Conservation (phyloP, 2,329 filamentous ascomycete genomes). For the Pseudonectria buxi region DNA sequence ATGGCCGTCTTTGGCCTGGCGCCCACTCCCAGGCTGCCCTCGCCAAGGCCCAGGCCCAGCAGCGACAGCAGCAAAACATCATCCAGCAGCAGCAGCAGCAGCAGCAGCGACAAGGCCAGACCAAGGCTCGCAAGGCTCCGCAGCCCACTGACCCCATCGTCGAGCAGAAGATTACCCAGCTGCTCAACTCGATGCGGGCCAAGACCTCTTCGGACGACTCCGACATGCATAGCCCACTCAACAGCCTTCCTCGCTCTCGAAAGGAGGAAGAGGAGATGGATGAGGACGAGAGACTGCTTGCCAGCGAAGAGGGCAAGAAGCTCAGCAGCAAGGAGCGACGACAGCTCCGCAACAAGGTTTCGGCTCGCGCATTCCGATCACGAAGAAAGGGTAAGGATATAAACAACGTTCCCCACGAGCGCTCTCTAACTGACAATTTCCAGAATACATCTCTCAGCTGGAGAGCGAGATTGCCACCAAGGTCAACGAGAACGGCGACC, state of each 20-base stretch:
- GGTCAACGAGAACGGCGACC: conserved; percentile 73
- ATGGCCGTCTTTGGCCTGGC: conserved; percentile 78
- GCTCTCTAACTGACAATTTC: conserved; percentile 9
- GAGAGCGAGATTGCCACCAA: conserved; percentile 83
- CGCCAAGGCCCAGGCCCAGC: conserved; percentile 64
- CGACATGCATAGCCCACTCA: conserved; percentile 40
- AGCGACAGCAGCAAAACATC: conserved; percentile 59
- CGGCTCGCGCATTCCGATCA: conserved; percentile 94
- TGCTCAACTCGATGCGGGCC: conserved; percentile 86
- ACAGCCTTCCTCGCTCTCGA: conserved; percentile 66
- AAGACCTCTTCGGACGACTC: conserved; percentile 52
- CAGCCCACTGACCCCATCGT: conserved; percentile 61
- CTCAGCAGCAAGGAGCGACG: conserved; percentile 95
- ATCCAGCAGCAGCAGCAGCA: conserved; percentile 43
- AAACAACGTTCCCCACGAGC: neutral
- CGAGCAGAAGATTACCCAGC: conserved; percentile 89
- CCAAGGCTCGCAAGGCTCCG: conserved; percentile 43
- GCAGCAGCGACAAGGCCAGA: conserved; percentile 43
- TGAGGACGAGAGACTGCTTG: conserved; percentile 85
- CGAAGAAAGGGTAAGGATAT: conserved; percentile 78
- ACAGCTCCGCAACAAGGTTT: conserved; percentile 98
- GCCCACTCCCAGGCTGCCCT: conserved; percentile 87
- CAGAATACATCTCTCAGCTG: conserved; percentile 95
- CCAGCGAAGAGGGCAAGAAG: conserved; percentile 98
- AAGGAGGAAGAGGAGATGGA: conserved; percentile 99